These are phyloP conservation scores for Mycena rebaudengoi DNA, from an alignment of 768 basidiomycete species.

Conservation along the genomic window DNA sequence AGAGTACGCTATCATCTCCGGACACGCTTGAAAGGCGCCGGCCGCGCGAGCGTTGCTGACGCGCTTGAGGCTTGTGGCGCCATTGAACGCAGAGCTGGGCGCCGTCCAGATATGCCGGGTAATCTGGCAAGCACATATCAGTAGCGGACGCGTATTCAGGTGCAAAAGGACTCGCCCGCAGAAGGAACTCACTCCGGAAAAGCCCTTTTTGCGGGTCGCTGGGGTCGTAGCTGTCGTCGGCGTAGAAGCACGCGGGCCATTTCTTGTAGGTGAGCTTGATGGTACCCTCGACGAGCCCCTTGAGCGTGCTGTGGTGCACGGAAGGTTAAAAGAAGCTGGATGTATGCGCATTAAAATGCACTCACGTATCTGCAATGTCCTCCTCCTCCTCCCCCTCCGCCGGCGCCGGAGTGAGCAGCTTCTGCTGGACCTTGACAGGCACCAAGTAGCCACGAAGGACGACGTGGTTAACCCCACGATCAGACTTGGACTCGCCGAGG, in stretches of 20 bases:
- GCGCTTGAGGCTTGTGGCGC: not conserved
- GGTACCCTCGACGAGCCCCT: not conserved
- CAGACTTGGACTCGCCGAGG: too few species aligned
- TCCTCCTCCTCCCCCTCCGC: too few species aligned
- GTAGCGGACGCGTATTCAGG: not conserved
- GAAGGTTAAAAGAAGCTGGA: too few species aligned
- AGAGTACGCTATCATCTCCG: not conserved
- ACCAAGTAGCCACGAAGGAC: too few species aligned
- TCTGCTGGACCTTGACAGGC: too few species aligned
- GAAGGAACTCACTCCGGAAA: not conserved
- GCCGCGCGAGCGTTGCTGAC: not conserved
- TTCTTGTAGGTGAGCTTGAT: not conserved
- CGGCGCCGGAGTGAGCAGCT: too few species aligned
- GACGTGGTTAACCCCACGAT: too few species aligned
- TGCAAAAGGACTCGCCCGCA: not conserved
- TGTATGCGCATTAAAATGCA: too few species aligned
- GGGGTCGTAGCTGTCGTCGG: not conserved
- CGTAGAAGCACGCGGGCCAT: not conserved
- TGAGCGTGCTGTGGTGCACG: not conserved
- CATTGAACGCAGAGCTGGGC: not conserved
- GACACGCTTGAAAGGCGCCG: not conserved
- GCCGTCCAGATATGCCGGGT: not conserved
- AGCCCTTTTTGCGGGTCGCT: not conserved
- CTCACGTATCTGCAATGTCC: too few species aligned
- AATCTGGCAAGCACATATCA: not conserved